Base-by-base conservation (phyloP, 2,329 filamentous ascomycete species). In the Monosporascus cannonballus region DNA sequence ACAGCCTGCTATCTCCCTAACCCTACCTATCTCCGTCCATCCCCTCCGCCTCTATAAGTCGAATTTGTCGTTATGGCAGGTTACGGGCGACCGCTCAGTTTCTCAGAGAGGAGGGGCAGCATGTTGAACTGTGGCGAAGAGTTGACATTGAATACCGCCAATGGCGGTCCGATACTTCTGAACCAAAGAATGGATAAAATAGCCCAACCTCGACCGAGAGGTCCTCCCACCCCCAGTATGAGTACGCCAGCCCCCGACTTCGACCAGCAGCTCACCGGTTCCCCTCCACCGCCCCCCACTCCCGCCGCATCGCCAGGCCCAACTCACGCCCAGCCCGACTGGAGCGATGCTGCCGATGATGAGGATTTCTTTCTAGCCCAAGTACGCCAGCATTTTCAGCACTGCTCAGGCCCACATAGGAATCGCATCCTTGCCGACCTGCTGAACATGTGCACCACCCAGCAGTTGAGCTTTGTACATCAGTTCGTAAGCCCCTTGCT, bases 391-490 rank as follows among this genome's bases (percentile, higher is more conserved):
- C 84, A 91, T 64, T 97, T 97, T 66, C 84, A 85, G 63, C 83
- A 86, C 51, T 85, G 90, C 69, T 87, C 85, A 53, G 82, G 86
- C 24, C 81, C 84, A 1, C 88, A 93, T 70, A 84, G 89, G 53
- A 89, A 91, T 63, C 82, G 89, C 39, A 83, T 96, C 63, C 76
- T 99, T 54, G 90, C 90, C 49, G 92, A 96, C 67, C 76, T 99
- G 53, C 76, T 99, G 59, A 96, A 96, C 65, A 81, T 96, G 61
- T 99, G 94, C 74, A 95, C 95, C 61, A 96, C 90, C 63, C 91
- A 95, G 65, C 88, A 96, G 69, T 78, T 99, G 60, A 96, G 91
- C 71, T 97, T 96, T 67, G 92, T 99, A 20, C 90, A 95, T 61
- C 90, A 95, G 68, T 96, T 96, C 71, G 93, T 99, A 61, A 93